Base-by-base conservation (phyloP, 78 protist genomes). In the Capsaspora owczarzaki region DNA sequence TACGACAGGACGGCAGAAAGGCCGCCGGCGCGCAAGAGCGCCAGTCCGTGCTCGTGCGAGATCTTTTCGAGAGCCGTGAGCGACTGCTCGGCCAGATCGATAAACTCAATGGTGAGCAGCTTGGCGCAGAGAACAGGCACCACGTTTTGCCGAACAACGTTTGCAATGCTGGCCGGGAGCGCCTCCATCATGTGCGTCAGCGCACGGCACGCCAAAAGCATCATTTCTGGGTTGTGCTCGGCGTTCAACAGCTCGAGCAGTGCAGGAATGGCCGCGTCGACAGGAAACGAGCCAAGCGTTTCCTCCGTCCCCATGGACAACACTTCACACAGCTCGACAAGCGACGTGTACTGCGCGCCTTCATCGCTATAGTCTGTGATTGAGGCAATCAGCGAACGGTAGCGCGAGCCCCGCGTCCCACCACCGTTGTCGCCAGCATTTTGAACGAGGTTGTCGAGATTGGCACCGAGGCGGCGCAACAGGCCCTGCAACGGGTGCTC, bases 1-100 rank as follows among this genome's bases (percentile, higher is more conserved):
- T 74, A 91, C 10, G 85, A 53, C 40, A 95, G 83, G 16, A 81
- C 81, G 0, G 98, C 98, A n/a, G 78, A 43, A 44, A 93, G 66
- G 74, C 95, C 96, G 42, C 97, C 95, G 8, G 78, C 86, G 27
- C 47, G 19, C 29, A 88, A 56, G 2, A 80, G 4, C 20, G 41
- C 33, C 2, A 14, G 31, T 38, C 76, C 82, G 25, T 42, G 75
- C 74, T 91, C 97, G 20, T 42, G 22, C 8, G 92, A 77, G 0
- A 94, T 47, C 56, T 91, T 94, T 51, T 92, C 94, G 3, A 93
- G 89, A 20, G 91, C 79, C 35, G 66, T 87, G 16, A 95, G 81
- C 29, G 89, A 71, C 85, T 90, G 95, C 82, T 95, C 98, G 2
- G 98, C 96, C 1, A 95, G 68, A 69, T 95, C 98, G 44, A 95